These are phyloP conservation scores for Hyaloscypha bicolor DNA, from an alignment of 495 filamentous ascomycete species.

Conservation along the genomic window DNA sequence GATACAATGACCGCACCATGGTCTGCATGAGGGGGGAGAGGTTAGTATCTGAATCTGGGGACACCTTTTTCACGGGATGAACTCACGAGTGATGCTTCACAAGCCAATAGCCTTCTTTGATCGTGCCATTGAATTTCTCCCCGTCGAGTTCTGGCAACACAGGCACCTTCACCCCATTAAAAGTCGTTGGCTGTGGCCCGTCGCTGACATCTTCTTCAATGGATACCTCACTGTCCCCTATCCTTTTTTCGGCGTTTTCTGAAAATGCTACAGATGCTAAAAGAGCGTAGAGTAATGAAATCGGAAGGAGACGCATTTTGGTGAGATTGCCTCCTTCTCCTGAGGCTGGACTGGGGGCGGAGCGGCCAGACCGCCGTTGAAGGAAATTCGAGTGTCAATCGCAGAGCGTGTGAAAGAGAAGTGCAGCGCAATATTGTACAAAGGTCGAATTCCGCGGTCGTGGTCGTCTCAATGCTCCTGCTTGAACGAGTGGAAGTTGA, in stretches of 20 bases:
- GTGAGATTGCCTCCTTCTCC: conserved; percentile 18
- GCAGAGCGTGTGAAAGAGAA: background rate
- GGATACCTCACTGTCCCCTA: conserved; percentile 1
- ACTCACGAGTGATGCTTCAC: conserved; percentile 72
- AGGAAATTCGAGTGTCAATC: conserved; percentile 7
- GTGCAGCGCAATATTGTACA: conserved; percentile 9
- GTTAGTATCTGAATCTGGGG: background rate
- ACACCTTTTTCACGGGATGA: conserved; percentile 28
- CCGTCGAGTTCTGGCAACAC: conserved; percentile 63
- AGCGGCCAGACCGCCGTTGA: conserved; percentile 26
- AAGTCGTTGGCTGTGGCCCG: conserved; percentile 55
- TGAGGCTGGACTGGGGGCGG: conserved; percentile 18
- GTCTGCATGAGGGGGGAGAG: conserved; percentile 26
- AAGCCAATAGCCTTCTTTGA: conserved; percentile 70
- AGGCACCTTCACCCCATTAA: conserved; percentile 81
- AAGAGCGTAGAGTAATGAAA: conserved; percentile 27
- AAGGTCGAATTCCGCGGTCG: background rate
- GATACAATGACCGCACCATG: conserved; percentile 77
- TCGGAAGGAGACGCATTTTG: conserved; percentile 33
- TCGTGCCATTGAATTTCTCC: conserved; percentile 55
- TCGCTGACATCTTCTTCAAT: conserved; percentile 6
- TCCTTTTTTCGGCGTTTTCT: conserved; percentile 12
- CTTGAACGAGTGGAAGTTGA: conserved; percentile 19
- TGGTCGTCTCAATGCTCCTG: conserved; percentile 2
- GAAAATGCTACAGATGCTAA: conserved; percentile 25